Percentiles rank a stretch among this genome's conserved stretches.
Conservation (phyloP, 2,329 filamentous ascomycete genomes). For the Cladophialophora yegresii region DNA sequence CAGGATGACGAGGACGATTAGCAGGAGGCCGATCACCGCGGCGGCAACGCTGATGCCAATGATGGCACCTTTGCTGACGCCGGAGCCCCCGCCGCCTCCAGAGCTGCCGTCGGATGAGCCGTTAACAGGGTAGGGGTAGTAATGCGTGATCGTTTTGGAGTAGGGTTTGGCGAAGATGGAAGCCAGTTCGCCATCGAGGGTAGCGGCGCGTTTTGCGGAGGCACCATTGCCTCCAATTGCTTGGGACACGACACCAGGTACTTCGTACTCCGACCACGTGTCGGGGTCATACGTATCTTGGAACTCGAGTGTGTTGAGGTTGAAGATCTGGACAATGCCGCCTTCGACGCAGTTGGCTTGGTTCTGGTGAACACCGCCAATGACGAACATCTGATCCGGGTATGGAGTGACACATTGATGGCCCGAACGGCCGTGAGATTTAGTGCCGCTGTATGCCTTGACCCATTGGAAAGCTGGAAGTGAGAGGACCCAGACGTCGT, state of each 20-base stretch:
- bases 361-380: conserved; percentile 41
- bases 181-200: conserved; percentile 47
- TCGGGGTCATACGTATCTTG: conserved; percentile 40
- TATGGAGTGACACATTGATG: conserved; percentile 45
- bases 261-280: conserved; percentile 40
- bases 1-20: conserved; percentile 54
- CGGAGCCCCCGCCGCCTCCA: conserved; percentile 12
- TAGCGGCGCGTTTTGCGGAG: conserved; percentile 40
- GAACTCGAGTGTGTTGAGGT: conserved; percentile 42
- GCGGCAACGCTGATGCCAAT: conserved; percentile 65
- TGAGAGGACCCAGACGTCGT: conserved; percentile 43
- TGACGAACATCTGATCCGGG: conserved; percentile 53
- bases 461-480: conserved; percentile 43
- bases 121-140: conserved; percentile 60
- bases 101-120: conserved; percentile 33
- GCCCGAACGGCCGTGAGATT: conserved; percentile 39
- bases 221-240: conserved; percentile 42
- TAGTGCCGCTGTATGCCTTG: conserved; percentile 38
- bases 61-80: conserved; percentile 52
- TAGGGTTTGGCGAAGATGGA: conserved; percentile 60
- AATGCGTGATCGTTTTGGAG: conserved; percentile 56
- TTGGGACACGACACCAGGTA: conserved; percentile 39
- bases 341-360: conserved; percentile 29
- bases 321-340: conserved; percentile 52
- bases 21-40: conserved; percentile 55